Percentiles rank a stretch among this genome's conserved stretches.
Conservation (phyloP, 345 rosid species). For the Erysimum cheiranthoides region DNA sequence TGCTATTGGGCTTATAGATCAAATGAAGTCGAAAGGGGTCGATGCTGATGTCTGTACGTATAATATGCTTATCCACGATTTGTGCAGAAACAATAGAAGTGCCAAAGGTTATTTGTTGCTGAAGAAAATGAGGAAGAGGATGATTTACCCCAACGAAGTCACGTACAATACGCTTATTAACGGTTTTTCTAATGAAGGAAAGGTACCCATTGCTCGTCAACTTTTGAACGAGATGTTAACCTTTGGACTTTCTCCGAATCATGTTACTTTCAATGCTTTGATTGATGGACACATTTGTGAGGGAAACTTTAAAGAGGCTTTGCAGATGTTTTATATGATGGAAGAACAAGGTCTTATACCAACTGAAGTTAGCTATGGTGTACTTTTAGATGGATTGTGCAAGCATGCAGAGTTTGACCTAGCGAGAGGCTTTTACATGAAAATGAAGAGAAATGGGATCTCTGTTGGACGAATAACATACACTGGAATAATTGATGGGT, state of each 20-base stretch:
- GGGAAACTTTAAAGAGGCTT: conserved; percentile 67
- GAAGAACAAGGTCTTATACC: conserved; percentile 60
- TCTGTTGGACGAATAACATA: conserved; percentile 60
- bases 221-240: conserved; percentile 72
- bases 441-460: conserved; percentile 65
- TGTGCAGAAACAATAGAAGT: conserved; percentile 79
- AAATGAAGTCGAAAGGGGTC: conserved; percentile 75
- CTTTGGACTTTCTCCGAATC: conserved; percentile 60
- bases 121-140: conserved; percentile 78
- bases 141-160: conserved; percentile 66
- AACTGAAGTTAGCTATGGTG: conserved; percentile 70
- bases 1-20: conserved; percentile 68
- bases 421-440: conserved; percentile 65
- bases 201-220: conserved; percentile 59
- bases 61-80: conserved; percentile 72
- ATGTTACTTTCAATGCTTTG: conserved; percentile 72
- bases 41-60: conserved; percentile 78
- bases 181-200: conserved; percentile 79
- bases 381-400: conserved; percentile 74
- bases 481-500: conserved; percentile 78
- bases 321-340: conserved; percentile 64
- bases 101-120: conserved; percentile 80
- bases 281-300: conserved; percentile 63
- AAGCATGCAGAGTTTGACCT: conserved; percentile 64
- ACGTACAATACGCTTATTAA: conserved; percentile 79